phyloP scores from a whole-genome alignment of 441 rosid species.

The Corymbia calophylla region DNA sequence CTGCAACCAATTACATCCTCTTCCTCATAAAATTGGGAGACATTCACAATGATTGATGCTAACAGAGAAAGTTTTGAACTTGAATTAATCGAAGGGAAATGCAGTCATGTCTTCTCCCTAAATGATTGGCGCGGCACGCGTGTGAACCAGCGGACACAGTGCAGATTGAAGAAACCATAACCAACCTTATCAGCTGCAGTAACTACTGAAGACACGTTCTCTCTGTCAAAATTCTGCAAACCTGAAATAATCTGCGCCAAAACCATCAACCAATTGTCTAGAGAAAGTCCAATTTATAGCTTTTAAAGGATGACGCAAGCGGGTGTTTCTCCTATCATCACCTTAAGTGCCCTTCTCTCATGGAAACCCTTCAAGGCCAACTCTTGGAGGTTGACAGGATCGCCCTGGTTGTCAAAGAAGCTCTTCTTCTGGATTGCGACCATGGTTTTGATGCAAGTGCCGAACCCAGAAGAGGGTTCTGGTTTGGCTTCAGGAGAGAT shows the following conservation, averaged over 20 bases:
- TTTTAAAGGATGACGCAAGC: not conserved
- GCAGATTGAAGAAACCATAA: not conserved
- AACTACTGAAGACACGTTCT: constrained; percentile 52
- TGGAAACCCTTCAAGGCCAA: constrained; percentile 31
- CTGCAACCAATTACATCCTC: not conserved
- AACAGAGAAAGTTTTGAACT: not conserved
- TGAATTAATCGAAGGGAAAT: not conserved
- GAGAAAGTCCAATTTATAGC: not conserved
- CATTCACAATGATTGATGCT: not conserved
- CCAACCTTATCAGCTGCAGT: constrained; percentile 59
- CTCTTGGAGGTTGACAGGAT: constrained; percentile 29
- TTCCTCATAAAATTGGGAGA: not conserved
- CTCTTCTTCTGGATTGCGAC: constrained; percentile 7
- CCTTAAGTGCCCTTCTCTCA: constrained; percentile 52
- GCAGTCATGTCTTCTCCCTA: not conserved
- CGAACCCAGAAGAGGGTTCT: constrained; percentile 18
- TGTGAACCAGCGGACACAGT: not conserved
- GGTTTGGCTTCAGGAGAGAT: constrained; percentile 21
- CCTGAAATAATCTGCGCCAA: constrained; percentile 45
- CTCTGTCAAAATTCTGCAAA: constrained; percentile 42
- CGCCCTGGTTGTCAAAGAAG: constrained; percentile 20
- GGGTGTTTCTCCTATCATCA: not conserved
- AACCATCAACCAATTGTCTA: not conserved
- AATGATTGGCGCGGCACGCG: not conserved
- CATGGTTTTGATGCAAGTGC: constrained; percentile 13